Conservation (phyloP, 768 basidiomycete species). For the Boletus fagicola region DNA sequence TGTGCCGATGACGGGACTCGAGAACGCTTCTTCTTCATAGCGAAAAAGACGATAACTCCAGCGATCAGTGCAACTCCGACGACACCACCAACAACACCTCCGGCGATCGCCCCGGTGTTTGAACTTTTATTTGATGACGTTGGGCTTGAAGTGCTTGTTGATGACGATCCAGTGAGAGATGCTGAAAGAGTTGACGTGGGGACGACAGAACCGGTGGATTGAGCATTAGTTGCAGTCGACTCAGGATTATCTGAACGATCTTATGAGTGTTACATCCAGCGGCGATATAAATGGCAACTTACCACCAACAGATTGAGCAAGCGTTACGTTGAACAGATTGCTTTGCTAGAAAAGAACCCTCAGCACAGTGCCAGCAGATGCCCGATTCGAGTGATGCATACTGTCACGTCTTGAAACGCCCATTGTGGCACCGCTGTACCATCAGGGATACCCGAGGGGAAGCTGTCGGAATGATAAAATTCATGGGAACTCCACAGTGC, state of each 20-base stretch:
- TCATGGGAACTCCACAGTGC: background rate
- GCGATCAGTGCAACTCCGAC: slow-evolving; percentile 45
- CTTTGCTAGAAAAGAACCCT: slow-evolving; percentile 27
- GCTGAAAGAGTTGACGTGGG: slow-evolving; percentile 18
- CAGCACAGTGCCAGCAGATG: slow-evolving; percentile 1
- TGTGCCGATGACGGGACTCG: slow-evolving; percentile 19
- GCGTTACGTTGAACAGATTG: slow-evolving; percentile 39
- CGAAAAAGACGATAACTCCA: slow-evolving; percentile 40
- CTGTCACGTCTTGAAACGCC: slow-evolving; percentile 58
- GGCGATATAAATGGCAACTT: background rate
- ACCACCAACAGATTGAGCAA: slow-evolving; percentile 37
- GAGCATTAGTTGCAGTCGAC: slow-evolving; percentile 38
- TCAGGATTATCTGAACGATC: slow-evolving; percentile 39
- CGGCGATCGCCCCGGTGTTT: slow-evolving; percentile 56
- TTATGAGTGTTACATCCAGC: background rate
- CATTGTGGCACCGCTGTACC: slow-evolving; percentile 55
- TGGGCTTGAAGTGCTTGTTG: slow-evolving; percentile 5
- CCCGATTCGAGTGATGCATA: slow-evolving; percentile 22
- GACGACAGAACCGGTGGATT: slow-evolving; percentile 24
- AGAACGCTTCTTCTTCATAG: slow-evolving; percentile 30
- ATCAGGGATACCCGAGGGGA: slow-evolving; percentile 45
- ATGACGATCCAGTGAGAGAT: slow-evolving; percentile 12
- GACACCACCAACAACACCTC: slow-evolving; percentile 67
- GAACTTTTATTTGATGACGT: slow-evolving; percentile 7
- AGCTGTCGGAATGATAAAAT: slow-evolving; percentile 33